Evolutionary conservation across 1,284 basidiomycete species (phyloP), one percentile per base, ranked within the genome.

Genomic region (Puccinia novopanici): DNA sequence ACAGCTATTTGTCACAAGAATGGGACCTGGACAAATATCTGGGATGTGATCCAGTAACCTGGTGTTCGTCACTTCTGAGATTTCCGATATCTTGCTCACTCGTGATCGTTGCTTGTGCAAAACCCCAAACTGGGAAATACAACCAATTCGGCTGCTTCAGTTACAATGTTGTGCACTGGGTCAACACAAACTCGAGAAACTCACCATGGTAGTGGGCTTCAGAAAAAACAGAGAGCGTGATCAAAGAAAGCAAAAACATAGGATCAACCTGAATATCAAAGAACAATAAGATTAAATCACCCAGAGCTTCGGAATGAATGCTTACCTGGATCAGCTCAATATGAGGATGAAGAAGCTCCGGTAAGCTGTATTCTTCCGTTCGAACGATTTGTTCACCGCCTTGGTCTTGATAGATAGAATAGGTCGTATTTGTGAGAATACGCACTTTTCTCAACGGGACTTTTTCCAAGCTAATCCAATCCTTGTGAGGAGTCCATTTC

Each of bases 191-290:
- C 12, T 54, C 22, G 34, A 37, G 3, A 40, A 74, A 40, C 71
- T 80, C 61, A 80, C 78, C 78, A 80, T 80, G 19, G 78, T 80
- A 34, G 78, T 80, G 9, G 78, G 78, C 78, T 80, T 42, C 15
- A 59, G 9, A 19, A 19, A n/a, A 1, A 48, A 59, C 22, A 59
- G 34, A 37, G 34, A 30, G 15, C n/a, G 34, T 6, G 52, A 50
- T 22, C 5, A 34, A 61, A 30, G 27, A 12, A 76, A n/a, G 34
- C 10, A 73, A 73, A 5, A 1, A 55, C 13, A 37, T 24, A 13
- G n/a, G 24, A 48, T 3, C 17, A 61, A 75, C 22, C 22, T 37
- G 55, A 42, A 24, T 59, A 40, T 74, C 30, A 17, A 17, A 19
- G n/a, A 17, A 57, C 24, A 40, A 37, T 24, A 40, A 52, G 50